A percentile compares a stretch with the other conserved stretches of the same genome.
These are phyloP conservation scores for Tetrapisispora fleetii DNA, from an alignment of 805 yeast species.

Conservation along the genomic window DNA sequence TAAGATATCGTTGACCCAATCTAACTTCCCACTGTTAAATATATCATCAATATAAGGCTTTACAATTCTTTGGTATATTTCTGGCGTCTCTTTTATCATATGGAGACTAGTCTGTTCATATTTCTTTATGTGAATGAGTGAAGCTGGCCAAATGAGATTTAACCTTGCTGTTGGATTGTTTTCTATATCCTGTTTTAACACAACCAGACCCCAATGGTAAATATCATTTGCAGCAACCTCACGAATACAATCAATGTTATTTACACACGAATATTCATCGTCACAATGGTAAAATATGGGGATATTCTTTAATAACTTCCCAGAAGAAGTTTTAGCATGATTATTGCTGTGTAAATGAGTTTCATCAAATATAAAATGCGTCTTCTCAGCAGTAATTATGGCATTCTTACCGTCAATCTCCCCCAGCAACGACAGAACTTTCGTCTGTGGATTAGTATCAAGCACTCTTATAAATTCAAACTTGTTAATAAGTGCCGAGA, in stretches of 20 bases:
- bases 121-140: constrained; percentile 71
- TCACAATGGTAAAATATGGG: constrained; percentile 21
- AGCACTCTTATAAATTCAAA: constrained; percentile 43
- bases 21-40: constrained; percentile 58
- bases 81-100: constrained; percentile 71
- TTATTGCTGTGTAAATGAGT: constrained; percentile 4
- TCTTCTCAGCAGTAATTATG: constrained; percentile 61
- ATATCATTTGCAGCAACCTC: constrained; percentile 66
- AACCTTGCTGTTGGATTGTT: constrained; percentile 53
- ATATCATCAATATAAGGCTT: constrained; percentile 67
- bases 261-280: constrained; percentile 23
- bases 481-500: constrained; percentile 20
- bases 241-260: constrained; percentile 21
- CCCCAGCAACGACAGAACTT: constrained; percentile 61
- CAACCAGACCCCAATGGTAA: constrained; percentile 68
- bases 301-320: not conserved
- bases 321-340: not conserved
- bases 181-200: constrained; percentile 38
- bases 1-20: constrained; percentile 86
- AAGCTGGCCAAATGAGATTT: constrained; percentile 81
- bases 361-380: constrained; percentile 43
- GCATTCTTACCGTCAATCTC: constrained; percentile 50
- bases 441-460: constrained; percentile 54
- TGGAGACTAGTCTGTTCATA: constrained; percentile 48
- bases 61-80: constrained; percentile 51